Evolutionary conservation across 768 basidiomycete genomes (phyloP).

Genomic region (Kwoniella sp.): DNA sequence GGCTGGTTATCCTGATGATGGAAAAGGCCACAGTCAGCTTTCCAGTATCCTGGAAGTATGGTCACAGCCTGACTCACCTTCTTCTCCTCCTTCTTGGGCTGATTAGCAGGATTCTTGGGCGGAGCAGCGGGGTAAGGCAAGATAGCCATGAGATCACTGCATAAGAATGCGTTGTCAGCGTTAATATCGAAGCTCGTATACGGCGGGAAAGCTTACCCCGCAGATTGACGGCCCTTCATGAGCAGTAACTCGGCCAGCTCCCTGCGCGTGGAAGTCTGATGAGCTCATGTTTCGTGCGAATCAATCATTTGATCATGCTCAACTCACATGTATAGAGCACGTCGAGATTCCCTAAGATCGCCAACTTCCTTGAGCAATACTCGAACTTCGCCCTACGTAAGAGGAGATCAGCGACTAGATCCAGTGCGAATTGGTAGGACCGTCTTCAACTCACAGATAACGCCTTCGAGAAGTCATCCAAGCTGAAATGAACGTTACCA

Average conservation of each 20-base stretch:
- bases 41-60: no score
- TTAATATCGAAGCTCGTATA: not conserved
- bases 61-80: no score
- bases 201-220: conserved; percentile 39
- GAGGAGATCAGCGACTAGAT: not conserved
- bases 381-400: conserved; percentile 49
- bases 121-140: conserved; percentile 45
- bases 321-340: conserved; percentile 54
- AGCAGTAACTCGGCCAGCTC: conserved; percentile 54
- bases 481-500: conserved; percentile 7
- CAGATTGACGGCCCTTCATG: conserved; percentile 54
- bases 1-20: not conserved
- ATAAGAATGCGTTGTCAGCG: not conserved
- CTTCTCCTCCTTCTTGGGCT: conserved; percentile 26
- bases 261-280: conserved; percentile 17
- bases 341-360: conserved; percentile 50
- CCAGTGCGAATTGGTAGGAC: not conserved
- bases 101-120: conserved; percentile 36
- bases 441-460: conserved; percentile 43
- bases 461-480: conserved; percentile 55
- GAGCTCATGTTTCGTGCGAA: not conserved
- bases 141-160: conserved; percentile 50
- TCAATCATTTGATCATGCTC: not conserved
- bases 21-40: conserved; percentile 10
- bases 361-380: conserved; percentile 53